A percentile compares a stretch with the other conserved stretches of the same genome.
Conservation (phyloP, 768 basidiomycete genomes). For the Paxillus rubicundulus region DNA sequence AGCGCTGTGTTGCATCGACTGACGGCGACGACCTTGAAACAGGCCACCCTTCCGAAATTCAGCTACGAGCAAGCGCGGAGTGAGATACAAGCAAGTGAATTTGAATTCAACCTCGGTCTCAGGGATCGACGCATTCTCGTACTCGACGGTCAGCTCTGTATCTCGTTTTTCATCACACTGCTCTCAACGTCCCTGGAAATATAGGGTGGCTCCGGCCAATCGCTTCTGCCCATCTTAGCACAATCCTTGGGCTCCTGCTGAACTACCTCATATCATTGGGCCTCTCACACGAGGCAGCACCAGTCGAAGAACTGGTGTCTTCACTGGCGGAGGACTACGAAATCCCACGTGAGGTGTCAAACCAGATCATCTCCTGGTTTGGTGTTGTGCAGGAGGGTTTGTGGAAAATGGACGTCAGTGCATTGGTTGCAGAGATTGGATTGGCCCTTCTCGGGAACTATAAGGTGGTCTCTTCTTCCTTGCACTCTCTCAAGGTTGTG, state of each 20-base stretch:
- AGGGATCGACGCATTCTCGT: slow-evolving; percentile 68
- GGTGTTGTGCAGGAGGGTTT: slow-evolving; percentile 52
- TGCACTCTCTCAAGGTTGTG: not conserved
- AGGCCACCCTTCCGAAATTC: slow-evolving; percentile 42
- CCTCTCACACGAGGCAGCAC: slow-evolving; percentile 48
- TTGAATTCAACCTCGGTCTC: slow-evolving; percentile 64
- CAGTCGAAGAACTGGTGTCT: slow-evolving; percentile 56
- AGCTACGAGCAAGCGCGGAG: slow-evolving; percentile 56
- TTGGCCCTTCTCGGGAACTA: slow-evolving; percentile 65
- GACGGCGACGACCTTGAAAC: not conserved
- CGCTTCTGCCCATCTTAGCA: slow-evolving; percentile 59
- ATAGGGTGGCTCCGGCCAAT: slow-evolving; percentile 75
- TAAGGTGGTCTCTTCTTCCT: slow-evolving; percentile 38
- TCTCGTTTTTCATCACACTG: not conserved
- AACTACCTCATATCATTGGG: slow-evolving; percentile 67
- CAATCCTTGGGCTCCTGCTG: slow-evolving; percentile 73
- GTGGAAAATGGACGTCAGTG: slow-evolving; percentile 66
- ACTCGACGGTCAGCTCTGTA: slow-evolving; percentile 52
- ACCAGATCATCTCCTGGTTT: slow-evolving; percentile 82
- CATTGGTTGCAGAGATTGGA: slow-evolving; percentile 73
- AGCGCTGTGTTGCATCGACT: not conserved
- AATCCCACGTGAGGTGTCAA: slow-evolving; percentile 54
- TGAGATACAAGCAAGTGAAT: slow-evolving; percentile 80
- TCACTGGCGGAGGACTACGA: slow-evolving; percentile 74
- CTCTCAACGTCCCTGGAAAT: not conserved